Conservation (phyloP, 1,284 basidiomycete species). For the Xerocomus amazonicus region DNA sequence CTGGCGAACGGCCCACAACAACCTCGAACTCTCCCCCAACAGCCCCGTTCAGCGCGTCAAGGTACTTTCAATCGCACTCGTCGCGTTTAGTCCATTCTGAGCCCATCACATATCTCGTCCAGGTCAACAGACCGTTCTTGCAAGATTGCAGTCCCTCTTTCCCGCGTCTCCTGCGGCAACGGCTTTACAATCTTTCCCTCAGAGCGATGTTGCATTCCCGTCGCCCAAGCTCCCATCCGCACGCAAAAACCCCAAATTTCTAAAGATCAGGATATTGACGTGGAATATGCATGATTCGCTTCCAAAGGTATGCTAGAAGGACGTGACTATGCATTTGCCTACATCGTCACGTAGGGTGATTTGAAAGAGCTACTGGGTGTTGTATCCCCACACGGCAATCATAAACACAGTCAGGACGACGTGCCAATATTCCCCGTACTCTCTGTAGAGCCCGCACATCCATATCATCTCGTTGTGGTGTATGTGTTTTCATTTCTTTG, state of each 20-base stretch:
- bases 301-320: slow-evolving; percentile 52
- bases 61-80: slow-evolving; percentile 14
- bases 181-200: slow-evolving; percentile 13
- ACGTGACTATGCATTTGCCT: neutral
- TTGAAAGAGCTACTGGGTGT: slow-evolving; percentile 70
- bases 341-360: slow-evolving; percentile 53
- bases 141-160: slow-evolving; percentile 44
- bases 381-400: slow-evolving; percentile 49
- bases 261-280: slow-evolving; percentile 50
- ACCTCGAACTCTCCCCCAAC: slow-evolving; percentile 15
- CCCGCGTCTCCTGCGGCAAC: slow-evolving; percentile 27
- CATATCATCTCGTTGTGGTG: slow-evolving; percentile 81
- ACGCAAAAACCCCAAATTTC: slow-evolving; percentile 37
- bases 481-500: slow-evolving; percentile 35
- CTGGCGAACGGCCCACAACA: slow-evolving; percentile 21
- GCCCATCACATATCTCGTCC: neutral
- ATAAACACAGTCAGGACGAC: slow-evolving; percentile 26
- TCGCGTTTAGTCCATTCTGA: slow-evolving; percentile 6
- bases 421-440: slow-evolving; percentile 46
- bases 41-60: slow-evolving; percentile 21
- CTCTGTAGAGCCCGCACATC: slow-evolving; percentile 53
- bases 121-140: slow-evolving; percentile 39
- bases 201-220: slow-evolving; percentile 20
- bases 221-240: slow-evolving; percentile 25
- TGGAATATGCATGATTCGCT: slow-evolving; percentile 81